phyloP scores from a whole-genome alignment of 352 stramenopile genomes.

The Pythium biforme region DNA sequence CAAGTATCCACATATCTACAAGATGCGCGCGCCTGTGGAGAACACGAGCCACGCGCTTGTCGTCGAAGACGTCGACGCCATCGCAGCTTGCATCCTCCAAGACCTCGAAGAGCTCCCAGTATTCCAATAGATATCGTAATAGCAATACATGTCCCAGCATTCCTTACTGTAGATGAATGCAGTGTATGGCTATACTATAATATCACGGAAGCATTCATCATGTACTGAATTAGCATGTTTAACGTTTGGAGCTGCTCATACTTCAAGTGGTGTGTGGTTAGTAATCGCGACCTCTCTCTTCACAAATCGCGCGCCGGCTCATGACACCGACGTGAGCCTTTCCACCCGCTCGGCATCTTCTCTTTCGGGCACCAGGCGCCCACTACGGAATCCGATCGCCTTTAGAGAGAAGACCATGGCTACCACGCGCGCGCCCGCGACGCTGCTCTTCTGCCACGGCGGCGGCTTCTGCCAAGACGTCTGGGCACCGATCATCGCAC shows the following conservation, averaged over 20 bases:
- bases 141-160: too few relatives aligned
- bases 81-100: slow-evolving; percentile 36
- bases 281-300: not conserved
- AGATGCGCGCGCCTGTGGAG: slow-evolving; percentile 29
- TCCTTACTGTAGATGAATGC: too few relatives aligned
- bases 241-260: not conserved
- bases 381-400: not conserved
- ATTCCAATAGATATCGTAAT: not conserved
- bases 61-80: slow-evolving; percentile 39
- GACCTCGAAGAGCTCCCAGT: slow-evolving; percentile 4
- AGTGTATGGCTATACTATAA: not conserved
- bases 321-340: not conserved
- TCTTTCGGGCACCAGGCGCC: too few relatives aligned
- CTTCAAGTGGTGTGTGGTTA: not conserved
- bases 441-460: slow-evolving; percentile 51
- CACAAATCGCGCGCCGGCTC: not conserved
- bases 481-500: slow-evolving; percentile 47
- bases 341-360: not conserved
- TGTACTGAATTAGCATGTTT: not conserved
- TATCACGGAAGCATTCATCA: too few relatives aligned
- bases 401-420: not conserved
- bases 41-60: slow-evolving; percentile 44
- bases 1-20: slow-evolving; percentile 45
- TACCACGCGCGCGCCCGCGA: slow-evolving; percentile 5
- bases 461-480: slow-evolving; percentile 45